Conservation (phyloP, 139 green algal genomes). For the Coelastrella sp. region DNA sequence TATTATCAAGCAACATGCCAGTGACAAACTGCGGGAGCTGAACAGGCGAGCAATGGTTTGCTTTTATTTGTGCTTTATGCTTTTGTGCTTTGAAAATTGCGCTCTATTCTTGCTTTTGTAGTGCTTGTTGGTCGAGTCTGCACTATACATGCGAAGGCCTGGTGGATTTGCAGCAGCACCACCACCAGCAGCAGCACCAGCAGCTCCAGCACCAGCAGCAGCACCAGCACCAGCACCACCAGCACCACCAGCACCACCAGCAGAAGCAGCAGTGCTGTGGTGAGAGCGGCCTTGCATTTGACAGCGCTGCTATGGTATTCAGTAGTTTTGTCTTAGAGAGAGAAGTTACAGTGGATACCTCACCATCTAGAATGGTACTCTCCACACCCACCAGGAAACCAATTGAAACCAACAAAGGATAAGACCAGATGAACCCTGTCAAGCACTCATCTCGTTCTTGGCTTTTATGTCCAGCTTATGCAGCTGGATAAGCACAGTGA, state of each 20-base stretch:
- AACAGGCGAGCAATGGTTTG: background rate
- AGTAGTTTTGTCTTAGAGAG: background rate
- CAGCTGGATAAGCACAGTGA: too few relatives aligned
- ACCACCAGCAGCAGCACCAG: background rate
- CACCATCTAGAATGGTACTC: too few relatives aligned
- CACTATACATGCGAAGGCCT: background rate
- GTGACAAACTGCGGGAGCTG: background rate
- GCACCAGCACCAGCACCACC: too few relatives aligned
- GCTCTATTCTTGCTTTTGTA: background rate
- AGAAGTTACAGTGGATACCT: background rate
- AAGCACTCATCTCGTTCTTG: too few relatives aligned
- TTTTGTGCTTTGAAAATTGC: background rate
- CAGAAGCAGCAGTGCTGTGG: background rate
- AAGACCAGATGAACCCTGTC: too few relatives aligned
- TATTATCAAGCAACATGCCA: background rate
- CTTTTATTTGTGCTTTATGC: too few relatives aligned
- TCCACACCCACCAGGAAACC: too few relatives aligned
- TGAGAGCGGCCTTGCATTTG: background rate
- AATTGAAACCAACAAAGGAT: too few relatives aligned
- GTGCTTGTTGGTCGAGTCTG: too few relatives aligned
- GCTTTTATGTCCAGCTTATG: too few relatives aligned
- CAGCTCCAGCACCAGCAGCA: background rate
- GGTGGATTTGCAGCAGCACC: background rate
- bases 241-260: too few relatives aligned
- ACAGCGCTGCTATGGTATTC: background rate